Percentiles rank a stretch among this genome's conserved stretches.
Conservation (phyloP, 1,284 basidiomycete genomes). For the Ceratorhiza oryzae-sativae region DNA sequence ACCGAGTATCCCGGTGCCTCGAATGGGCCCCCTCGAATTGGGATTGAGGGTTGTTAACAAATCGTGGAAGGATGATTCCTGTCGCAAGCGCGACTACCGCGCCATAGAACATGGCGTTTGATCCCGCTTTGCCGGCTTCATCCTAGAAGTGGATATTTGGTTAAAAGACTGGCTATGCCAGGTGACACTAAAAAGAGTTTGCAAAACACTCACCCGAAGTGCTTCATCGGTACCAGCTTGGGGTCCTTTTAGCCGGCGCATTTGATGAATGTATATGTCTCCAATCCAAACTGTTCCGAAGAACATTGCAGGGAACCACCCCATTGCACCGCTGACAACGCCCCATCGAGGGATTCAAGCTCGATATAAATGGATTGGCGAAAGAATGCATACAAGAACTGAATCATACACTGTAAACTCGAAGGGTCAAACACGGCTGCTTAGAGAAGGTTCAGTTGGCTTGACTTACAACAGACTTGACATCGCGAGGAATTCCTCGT, state of each 20-base stretch:
- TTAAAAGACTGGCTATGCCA: too few species aligned
- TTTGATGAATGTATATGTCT: slow-evolving; percentile 73
- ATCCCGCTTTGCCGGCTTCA: slow-evolving; percentile 58
- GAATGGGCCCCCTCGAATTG: not conserved
- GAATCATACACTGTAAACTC: slow-evolving; percentile 74
- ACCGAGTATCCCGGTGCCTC: not conserved
- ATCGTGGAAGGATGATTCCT: slow-evolving; percentile 56
- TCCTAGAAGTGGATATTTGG: slow-evolving; percentile 45
- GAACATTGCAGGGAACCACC: slow-evolving; percentile 90
- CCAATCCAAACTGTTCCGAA: slow-evolving; percentile 88
- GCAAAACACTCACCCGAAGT: slow-evolving; percentile 6
- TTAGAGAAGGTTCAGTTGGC: too few species aligned
- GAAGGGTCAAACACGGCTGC: too few species aligned
- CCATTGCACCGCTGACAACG: slow-evolving; percentile 69
- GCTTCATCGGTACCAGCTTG: slow-evolving; percentile 45
- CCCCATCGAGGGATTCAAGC: not conserved
- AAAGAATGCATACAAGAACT: slow-evolving; percentile 79
- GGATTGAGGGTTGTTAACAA: slow-evolving; percentile 48
- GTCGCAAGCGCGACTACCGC: slow-evolving; percentile 55
- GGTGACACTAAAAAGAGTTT: not conserved
- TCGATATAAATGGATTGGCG: slow-evolving; percentile 11
- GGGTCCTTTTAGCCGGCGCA: slow-evolving; percentile 46
- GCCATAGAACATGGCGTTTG: slow-evolving; percentile 58
- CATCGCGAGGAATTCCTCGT: slow-evolving; percentile 71
- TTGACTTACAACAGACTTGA: slow-evolving; percentile 75